A percentile compares a stretch with the other conserved stretches of the same genome.
Evolutionary conservation across 73 alveolate species (phyloP).

Genomic region (Paramecium biaurelia): DNA sequence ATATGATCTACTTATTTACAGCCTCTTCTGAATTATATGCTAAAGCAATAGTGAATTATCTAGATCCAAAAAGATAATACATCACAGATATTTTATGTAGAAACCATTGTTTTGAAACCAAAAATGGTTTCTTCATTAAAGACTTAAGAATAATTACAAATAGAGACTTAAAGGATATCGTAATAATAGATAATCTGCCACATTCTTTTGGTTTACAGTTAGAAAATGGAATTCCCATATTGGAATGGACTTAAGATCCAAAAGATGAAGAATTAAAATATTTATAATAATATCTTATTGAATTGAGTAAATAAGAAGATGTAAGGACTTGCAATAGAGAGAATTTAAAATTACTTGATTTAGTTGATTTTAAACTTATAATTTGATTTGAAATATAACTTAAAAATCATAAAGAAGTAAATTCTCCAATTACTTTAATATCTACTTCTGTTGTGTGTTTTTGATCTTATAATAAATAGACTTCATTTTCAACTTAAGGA

Average conservation of each 20-base stretch:
- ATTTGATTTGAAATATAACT: background rate
- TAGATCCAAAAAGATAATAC: conserved; percentile 89
- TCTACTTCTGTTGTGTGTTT: background rate
- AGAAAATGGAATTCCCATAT: conserved; percentile 85
- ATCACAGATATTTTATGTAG: conserved; percentile 84
- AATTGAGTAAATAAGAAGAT: conserved; percentile 47
- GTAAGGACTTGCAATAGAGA: conserved; percentile 22
- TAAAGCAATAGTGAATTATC: conserved; percentile 84
- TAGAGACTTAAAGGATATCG: background rate
- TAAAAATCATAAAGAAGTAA: background rate
- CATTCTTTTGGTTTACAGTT: conserved; percentile 86
- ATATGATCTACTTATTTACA: conserved; percentile 84
- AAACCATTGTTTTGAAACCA: conserved; percentile 86
- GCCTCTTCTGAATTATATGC: conserved; percentile 96
- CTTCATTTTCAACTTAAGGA: background rate
- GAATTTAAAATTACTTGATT: conserved; percentile 21
- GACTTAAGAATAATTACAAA: conserved; percentile 83
- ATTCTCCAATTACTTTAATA: background rate
- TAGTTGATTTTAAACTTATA: conserved; percentile 40
- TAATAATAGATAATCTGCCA: conserved; percentile 89
- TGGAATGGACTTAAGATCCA: conserved; percentile 74
- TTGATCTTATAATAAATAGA: background rate
- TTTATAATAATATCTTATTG: conserved; percentile 67
- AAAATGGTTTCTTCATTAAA: conserved; percentile 91
- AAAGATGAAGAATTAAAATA: conserved; percentile 81